These are phyloP conservation scores for Acorus calamus DNA, from an alignment of 106 monocot species.

Conservation along the genomic window DNA sequence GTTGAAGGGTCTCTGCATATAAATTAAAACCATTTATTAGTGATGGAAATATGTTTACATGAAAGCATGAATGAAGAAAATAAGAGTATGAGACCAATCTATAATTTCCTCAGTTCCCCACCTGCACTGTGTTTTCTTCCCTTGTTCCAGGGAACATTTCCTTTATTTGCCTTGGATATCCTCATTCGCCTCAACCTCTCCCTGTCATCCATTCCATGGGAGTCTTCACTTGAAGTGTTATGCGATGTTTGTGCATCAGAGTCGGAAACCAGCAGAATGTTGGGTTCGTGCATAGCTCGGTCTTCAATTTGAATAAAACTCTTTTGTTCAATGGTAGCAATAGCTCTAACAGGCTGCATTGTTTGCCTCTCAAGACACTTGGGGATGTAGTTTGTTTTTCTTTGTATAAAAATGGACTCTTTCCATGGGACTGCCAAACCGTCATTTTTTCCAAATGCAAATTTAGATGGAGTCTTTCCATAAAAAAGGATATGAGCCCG, in stretches of 20 bases:
- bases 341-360: constrained; percentile 22
- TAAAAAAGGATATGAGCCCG: constrained; percentile 16
- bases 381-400: constrained; percentile 6
- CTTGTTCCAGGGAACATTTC: constrained; percentile 97
- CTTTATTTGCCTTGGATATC: constrained; percentile 92
- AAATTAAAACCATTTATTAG: neutral
- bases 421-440: constrained; percentile 19
- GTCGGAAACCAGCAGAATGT: constrained; percentile 20
- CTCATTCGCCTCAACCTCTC: constrained; percentile 61
- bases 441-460: constrained; percentile 12
- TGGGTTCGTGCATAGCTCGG: constrained; percentile 2
- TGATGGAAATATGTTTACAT: neutral
- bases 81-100: too few species aligned
- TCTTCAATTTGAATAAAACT: constrained; percentile 18
- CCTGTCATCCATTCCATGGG: constrained; percentile 41
- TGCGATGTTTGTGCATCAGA: constrained; percentile 13
- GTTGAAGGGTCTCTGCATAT: constrained; percentile 62
- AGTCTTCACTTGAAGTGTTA: constrained; percentile 14
- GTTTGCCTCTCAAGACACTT: constrained; percentile 4
- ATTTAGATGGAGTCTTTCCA: constrained; percentile 13
- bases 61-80: constrained; percentile 1
- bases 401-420: constrained; percentile 13
- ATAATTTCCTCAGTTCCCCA: constrained; percentile 6
- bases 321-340: constrained; percentile 45
- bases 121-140: constrained; percentile 93